phyloP scores from a whole-genome alignment of 306 rosid genomes.

The Rosa lucieae region DNA sequence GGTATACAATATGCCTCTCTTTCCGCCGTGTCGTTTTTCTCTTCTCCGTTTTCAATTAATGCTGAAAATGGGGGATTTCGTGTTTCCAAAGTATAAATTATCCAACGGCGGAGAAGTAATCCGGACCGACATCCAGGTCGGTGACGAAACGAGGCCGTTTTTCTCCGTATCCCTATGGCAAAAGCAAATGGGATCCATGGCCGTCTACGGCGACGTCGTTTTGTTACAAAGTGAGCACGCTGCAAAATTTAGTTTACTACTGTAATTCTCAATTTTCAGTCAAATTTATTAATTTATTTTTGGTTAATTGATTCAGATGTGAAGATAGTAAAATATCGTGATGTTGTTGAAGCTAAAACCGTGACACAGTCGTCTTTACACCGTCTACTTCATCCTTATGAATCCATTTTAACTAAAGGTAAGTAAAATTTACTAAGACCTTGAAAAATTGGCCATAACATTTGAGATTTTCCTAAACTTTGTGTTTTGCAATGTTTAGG shows the following conservation, averaged over 20 bases:
- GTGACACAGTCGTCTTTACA: constrained; percentile 65
- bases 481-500: constrained; percentile 37
- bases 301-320: constrained; percentile 46
- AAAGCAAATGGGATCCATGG: constrained; percentile 47
- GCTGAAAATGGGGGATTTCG: not conserved
- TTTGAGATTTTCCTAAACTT: not conserved
- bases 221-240: constrained; percentile 53
- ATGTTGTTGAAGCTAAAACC: constrained; percentile 62
- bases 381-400: constrained; percentile 54
- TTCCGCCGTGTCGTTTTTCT: not conserved
- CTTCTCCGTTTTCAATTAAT: not conserved
- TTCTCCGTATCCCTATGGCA: constrained; percentile 74
- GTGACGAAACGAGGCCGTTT: constrained; percentile 70
- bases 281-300: not conserved
- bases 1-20: constrained; percentile 30
- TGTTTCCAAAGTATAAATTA: constrained; percentile 44
- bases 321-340: constrained; percentile 63
- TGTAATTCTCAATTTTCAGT: not conserved
- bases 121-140: constrained; percentile 72
- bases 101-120: constrained; percentile 46
- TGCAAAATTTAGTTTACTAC: not conserved
- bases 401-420: constrained; percentile 66
- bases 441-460: not conserved
- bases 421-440: not conserved
- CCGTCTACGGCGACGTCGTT: constrained; percentile 54